Base-by-base conservation (phyloP, 805 yeast species). In the Huiozyma sinensis region DNA sequence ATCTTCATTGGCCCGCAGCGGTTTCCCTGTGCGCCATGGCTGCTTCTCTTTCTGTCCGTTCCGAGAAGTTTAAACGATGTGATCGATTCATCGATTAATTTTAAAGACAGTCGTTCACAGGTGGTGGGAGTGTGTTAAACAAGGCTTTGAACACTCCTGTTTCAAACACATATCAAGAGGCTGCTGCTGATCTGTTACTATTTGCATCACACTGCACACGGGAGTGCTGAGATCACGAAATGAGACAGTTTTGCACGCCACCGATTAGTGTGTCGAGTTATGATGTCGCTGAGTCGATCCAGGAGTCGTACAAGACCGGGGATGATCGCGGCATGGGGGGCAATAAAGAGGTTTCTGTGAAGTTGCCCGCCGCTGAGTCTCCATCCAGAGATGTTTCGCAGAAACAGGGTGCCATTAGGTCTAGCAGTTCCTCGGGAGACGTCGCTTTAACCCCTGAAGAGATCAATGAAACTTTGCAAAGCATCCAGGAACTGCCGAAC, bases 191-290 rank as follows among this genome's bases (percentile, higher is more conserved):
- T 17, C 24, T 4, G 24, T 3, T 17, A 17, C 24, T 17, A 17
- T 17, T 17, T 17, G 24, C 4, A 17, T 17, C 2, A 17, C 24
- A 17, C 24, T 17, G 24, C 24, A 17, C 4, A 17, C 24, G 24
- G 4, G 24, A 4, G 4, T 4, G 24, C 24, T 17, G 24, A n/a
- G 9, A 9, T 31, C 33, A 9, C n/a, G 5, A 8, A 11, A 50
- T 44, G 47, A 50, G 47, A 24, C 47, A 44, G 40, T 51, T 61
- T 28, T 50, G 49, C 44, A 62, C 66, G 3, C 64, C 65, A 24
- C 66, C 66, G 1, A 58, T 60, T 27, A 49, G 53, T 7, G 57
- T 55, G 24, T 38, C 56, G 3, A 53, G 49, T 36, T 60, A 50
- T 46, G 63, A 61, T 44, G 38, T 51, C 6, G 39, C 52, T 8